Base-by-base conservation (phyloP, 768 basidiomycete species). In the Tricholoma bakamatsutake region DNA sequence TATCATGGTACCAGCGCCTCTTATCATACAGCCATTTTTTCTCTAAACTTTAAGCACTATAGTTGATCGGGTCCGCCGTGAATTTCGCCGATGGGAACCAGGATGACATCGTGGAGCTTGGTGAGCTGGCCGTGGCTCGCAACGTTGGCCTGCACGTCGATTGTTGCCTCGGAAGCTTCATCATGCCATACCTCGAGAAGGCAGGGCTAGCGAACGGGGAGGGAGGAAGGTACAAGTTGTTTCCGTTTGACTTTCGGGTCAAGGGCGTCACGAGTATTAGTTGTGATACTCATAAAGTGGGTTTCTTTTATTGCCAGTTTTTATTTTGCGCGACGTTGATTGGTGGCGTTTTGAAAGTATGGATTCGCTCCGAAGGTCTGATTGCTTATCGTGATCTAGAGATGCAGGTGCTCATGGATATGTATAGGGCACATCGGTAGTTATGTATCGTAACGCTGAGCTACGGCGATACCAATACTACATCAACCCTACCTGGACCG, bases 221-320 rank as follows among this genome's bases (percentile, higher is more conserved):
- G 57, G 62, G 66, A 39, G 83, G 83, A 10, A 74, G 73, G 54
- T 86, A 78, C 61, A 80, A 79, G 56, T 66, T 88, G 21, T 69
- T 77, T 35, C 87, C 83, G 0, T 98, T 98, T 66, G 96, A 98
- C 71, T 99, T 99, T 70, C 75, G 85, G 18, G 86, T 98, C 2
- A 77, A 81, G 2, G 96, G 96, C 3, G 96, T 99, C 21, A 98
- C 95, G 2, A 87, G 86, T 62, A 91, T 98, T 54, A 94, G 92
- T 58, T 97, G 95, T 68, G 96, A 99, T 75, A 93, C 92, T 6
- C 94, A 97, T 74, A 96, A 96, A 76, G 90, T 88, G 62, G 49
- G 64, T 50, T 33, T 43, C 17, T 57, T 43, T 17, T 56, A 24
- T 33, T 30, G 18, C 35, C 55, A 42, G 13, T 27, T 56, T 5